A percentile compares a stretch with the other conserved stretches of the same genome.
These are phyloP conservation scores for Stenogyne calaminthoides DNA, from an alignment of 305 asterid genomes.

Conservation along the genomic window DNA sequence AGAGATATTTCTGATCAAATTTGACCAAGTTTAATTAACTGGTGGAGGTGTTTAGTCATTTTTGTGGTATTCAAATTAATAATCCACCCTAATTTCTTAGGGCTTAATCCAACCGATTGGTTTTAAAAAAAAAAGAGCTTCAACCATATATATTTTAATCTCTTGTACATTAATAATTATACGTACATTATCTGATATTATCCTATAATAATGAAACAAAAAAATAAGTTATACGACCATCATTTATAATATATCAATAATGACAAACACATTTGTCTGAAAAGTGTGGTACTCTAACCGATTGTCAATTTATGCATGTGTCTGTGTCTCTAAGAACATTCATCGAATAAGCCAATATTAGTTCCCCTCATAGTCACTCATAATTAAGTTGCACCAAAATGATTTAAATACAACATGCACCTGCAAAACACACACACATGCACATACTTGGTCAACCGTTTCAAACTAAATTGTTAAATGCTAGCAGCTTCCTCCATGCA, in stretches of 20 bases:
- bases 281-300: not conserved
- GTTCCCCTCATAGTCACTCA: not conserved
- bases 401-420: not conserved
- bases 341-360: not conserved
- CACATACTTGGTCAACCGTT: not conserved
- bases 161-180: too few relatives aligned
- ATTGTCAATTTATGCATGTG: not conserved
- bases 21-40: too few relatives aligned
- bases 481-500: too few relatives aligned
- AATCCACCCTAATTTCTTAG: too few relatives aligned
- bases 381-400: not conserved
- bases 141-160: too few relatives aligned
- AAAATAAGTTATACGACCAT: not conserved
- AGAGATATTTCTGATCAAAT: too few relatives aligned
- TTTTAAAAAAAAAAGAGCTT: too few relatives aligned
- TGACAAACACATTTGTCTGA: not conserved
- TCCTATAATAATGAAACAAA: not conserved
- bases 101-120: too few relatives aligned
- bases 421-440: not conserved
- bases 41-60: too few relatives aligned
- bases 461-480: not conserved
- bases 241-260: not conserved
- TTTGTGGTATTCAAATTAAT: too few relatives aligned
- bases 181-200: too few relatives aligned
- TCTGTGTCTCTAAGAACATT: not conserved